phyloP scores from a whole-genome alignment of 2,329 filamentous ascomycete genomes.

The Phialocephala subalpina region DNA sequence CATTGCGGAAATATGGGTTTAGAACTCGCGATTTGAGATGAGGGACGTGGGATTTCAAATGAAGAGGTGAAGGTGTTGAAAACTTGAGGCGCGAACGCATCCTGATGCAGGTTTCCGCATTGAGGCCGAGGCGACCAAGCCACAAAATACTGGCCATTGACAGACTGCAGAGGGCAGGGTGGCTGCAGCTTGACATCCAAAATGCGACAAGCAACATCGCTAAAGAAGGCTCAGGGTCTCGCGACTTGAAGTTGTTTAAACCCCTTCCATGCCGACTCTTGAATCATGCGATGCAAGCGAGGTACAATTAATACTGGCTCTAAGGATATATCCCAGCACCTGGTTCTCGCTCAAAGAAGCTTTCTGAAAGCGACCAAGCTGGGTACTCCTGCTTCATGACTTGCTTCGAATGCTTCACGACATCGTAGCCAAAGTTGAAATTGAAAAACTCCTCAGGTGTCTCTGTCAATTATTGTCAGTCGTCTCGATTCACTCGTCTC shows the following conservation, averaged over 20 bases:
- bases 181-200: background rate
- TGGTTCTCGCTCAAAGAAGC: constrained; percentile 33
- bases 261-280: background rate
- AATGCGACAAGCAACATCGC: background rate
- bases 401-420: constrained; percentile 33
- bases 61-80: background rate
- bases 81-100: background rate
- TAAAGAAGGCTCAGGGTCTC: too few species aligned
- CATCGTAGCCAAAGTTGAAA: constrained; percentile 42
- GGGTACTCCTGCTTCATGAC: constrained; percentile 21
- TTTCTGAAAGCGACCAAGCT: constrained; percentile 29
- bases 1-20: too few species aligned
- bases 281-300: background rate
- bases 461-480: constrained; percentile 25
- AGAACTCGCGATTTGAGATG: too few species aligned
- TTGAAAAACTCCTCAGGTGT: constrained; percentile 38
- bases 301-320: background rate
- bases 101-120: background rate
- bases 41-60: background rate
- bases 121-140: background rate
- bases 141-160: background rate
- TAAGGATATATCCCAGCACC: constrained; percentile 31
- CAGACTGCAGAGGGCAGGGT: background rate
- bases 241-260: background rate
- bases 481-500: background rate